Percentiles rank a stretch among this genome's conserved stretches.
Conservation (phyloP, 106 monocot species). For the Dendrobium chrysotoxum region DNA sequence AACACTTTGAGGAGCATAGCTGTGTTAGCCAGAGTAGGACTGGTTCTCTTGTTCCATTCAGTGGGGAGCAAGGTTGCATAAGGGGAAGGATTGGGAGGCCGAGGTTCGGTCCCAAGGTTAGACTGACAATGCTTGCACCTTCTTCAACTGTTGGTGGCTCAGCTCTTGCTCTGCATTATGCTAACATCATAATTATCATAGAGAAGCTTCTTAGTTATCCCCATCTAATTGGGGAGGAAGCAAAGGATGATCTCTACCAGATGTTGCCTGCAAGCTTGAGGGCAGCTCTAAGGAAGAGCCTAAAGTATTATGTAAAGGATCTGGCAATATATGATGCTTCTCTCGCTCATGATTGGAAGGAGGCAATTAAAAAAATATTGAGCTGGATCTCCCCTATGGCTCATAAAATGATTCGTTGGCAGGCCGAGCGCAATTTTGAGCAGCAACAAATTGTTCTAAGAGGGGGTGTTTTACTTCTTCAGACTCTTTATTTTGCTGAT, state of each 20-base stretch:
- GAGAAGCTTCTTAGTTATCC: constrained; percentile 86
- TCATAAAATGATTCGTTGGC: constrained; percentile 92
- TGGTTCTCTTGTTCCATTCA: constrained; percentile 16
- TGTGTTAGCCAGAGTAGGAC: constrained; percentile 2
- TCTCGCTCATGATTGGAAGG: constrained; percentile 89
- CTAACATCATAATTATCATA: constrained; percentile 79
- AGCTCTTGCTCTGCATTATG: constrained; percentile 74
- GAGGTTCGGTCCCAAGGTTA: constrained; percentile 46
- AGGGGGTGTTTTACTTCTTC: constrained; percentile 54
- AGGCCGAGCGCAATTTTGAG: constrained; percentile 86
- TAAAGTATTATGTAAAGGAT: constrained; percentile 63
- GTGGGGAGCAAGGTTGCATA: constrained; percentile 16
- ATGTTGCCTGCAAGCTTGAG: constrained; percentile 78
- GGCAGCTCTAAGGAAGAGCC: constrained; percentile 39
- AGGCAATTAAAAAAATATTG: constrained; percentile 49
- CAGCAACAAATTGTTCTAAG: constrained; percentile 67
- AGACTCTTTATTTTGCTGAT: constrained; percentile 91
- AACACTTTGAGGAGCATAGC: constrained; percentile 25
- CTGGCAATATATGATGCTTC: constrained; percentile 84
- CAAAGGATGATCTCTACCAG: constrained; percentile 81
- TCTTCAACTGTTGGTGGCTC: constrained; percentile 78
- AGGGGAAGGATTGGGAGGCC: constrained; percentile 7
- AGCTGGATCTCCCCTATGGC: constrained; percentile 90
- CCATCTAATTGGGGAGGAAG: constrained; percentile 85
- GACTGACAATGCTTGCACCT: constrained; percentile 43